Evolutionary conservation across 225 moss, liverwort and hornwort genomes (phyloP).

Genomic region (Sphagnum tenellum): DNA sequence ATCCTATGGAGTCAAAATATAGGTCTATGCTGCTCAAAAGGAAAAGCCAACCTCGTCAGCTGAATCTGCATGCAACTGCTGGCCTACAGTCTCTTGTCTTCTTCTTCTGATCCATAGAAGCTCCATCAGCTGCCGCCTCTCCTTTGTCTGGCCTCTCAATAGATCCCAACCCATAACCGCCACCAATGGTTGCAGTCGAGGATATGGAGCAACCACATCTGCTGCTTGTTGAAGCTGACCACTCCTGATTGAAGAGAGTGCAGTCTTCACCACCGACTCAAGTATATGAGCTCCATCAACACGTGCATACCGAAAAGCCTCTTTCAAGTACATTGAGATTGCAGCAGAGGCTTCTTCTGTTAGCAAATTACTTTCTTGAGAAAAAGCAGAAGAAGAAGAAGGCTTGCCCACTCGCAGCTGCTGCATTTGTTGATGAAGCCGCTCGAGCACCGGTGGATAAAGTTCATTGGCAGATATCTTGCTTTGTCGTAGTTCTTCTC

Average conservation of each 20-base stretch:
- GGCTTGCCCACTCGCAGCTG: constrained; percentile 47
- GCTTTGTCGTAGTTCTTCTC: constrained; percentile 45
- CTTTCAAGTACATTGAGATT: constrained; percentile 69
- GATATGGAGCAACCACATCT: constrained; percentile 87
- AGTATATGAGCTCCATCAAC: constrained; percentile 70
- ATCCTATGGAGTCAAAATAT: no score
- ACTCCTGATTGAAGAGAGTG: constrained; percentile 64
- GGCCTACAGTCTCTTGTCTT: constrained; percentile 28
- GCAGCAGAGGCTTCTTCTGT: constrained; percentile 48
- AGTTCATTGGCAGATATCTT: constrained; percentile 40
- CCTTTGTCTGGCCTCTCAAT: constrained; percentile 75
- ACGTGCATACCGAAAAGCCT: constrained; percentile 89
- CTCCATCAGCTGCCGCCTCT: constrained; percentile 82
- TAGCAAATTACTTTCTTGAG: constrained; percentile 36
- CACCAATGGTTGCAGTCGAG: constrained; percentile 86
- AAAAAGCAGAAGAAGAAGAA: constrained; percentile 22
- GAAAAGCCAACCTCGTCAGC: constrained; percentile 53
- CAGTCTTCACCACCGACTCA: constrained; percentile 78
- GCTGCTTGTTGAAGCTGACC: constrained; percentile 77
- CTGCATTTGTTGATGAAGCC: constrained; percentile 71
- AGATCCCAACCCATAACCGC: constrained; percentile 99
- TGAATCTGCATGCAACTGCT: constrained; percentile 38
- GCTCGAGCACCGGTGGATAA: constrained; percentile 68
- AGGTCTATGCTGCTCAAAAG: no score
- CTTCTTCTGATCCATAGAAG: constrained; percentile 76